Conservation (phyloP, 306 rosid species). For the Hippophae rhamnoides region DNA sequence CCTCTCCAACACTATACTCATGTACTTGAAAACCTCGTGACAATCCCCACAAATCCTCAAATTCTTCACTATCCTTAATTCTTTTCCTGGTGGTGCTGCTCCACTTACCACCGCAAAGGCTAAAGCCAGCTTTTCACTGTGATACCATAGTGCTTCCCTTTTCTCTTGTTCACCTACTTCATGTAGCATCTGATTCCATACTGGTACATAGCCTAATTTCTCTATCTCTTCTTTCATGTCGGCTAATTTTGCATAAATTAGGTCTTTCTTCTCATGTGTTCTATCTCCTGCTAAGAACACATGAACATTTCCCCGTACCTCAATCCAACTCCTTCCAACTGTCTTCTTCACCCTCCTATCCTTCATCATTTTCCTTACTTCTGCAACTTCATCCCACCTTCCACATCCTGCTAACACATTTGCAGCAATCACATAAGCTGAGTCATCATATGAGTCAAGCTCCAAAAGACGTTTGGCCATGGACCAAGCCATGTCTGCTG, state of each 20-base stretch:
- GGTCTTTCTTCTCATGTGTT: constrained; percentile 48
- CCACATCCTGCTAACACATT: constrained; percentile 53
- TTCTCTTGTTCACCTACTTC: constrained; percentile 57
- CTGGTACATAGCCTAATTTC: constrained; percentile 61
- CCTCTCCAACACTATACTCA: constrained; percentile 52
- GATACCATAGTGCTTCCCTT: constrained; percentile 69
- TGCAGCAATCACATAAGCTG: constrained; percentile 63
- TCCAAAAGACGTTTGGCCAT: constrained; percentile 61
- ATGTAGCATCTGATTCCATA: constrained; percentile 60
- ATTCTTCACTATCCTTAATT: constrained; percentile 73
- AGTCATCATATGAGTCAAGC: constrained; percentile 57
- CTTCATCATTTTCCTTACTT: constrained; percentile 67
- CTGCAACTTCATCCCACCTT: constrained; percentile 82
- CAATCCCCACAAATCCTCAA: constrained; percentile 85
- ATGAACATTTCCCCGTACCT: constrained; percentile 63
- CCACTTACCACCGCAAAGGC: constrained; percentile 71
- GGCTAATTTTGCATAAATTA: constrained; percentile 45
- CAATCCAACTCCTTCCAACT: constrained; percentile 89
- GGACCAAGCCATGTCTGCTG: constrained; percentile 45
- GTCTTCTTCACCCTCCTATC: constrained; percentile 59
- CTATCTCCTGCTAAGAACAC: constrained; percentile 73
- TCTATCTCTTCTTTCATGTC: constrained; percentile 56
- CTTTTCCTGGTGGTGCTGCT: constrained; percentile 50
- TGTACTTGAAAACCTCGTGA: constrained; percentile 62
- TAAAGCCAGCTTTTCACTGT: constrained; percentile 78